Evolutionary conservation across 2,329 filamentous ascomycete species (phyloP).

Genomic region (Penicillium sp.): DNA sequence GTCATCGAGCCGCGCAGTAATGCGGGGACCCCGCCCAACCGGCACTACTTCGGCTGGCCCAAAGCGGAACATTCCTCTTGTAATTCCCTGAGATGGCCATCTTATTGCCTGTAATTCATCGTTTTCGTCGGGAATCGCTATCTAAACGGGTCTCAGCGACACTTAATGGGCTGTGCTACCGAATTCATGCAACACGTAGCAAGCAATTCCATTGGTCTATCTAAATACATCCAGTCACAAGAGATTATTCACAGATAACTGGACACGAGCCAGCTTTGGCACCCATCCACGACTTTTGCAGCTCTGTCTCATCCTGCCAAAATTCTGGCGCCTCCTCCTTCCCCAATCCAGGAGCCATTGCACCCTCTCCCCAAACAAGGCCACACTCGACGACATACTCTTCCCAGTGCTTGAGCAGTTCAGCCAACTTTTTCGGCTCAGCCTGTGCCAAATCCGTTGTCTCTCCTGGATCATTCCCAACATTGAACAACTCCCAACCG

Average conservation of each 20-base stretch:
- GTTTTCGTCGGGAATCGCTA: no score
- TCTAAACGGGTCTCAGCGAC: no score
- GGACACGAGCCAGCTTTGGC: conserved; percentile 8
- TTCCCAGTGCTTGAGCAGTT: conserved; percentile 22
- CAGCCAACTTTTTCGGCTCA: conserved; percentile 37
- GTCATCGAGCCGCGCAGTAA: not conserved
- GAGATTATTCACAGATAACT: conserved; percentile 4
- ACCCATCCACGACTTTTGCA: conserved; percentile 21
- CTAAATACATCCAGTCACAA: no score
- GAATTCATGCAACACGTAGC: not conserved
- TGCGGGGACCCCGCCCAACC: not conserved
- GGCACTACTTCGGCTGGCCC: not conserved
- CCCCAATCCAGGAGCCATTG: conserved; percentile 12
- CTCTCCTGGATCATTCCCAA: conserved; percentile 14
- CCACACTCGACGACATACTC: conserved; percentile 25
- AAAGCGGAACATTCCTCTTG: not conserved
- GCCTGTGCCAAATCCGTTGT: conserved; percentile 23
- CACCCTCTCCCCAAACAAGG: conserved; percentile 28
- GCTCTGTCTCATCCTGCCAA: conserved; percentile 19
- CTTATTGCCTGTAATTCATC: not conserved
- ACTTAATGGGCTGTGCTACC: not conserved
- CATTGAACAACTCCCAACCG: conserved; percentile 17
- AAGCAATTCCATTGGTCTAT: not conserved
- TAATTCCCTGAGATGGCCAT: not conserved
- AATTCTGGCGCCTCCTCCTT: conserved; percentile 15